A percentile compares a stretch with the other conserved stretches of the same genome.
phyloP scores from a whole-genome alignment of 2,329 filamentous ascomycete species.

The Calonectria fujianensis region DNA sequence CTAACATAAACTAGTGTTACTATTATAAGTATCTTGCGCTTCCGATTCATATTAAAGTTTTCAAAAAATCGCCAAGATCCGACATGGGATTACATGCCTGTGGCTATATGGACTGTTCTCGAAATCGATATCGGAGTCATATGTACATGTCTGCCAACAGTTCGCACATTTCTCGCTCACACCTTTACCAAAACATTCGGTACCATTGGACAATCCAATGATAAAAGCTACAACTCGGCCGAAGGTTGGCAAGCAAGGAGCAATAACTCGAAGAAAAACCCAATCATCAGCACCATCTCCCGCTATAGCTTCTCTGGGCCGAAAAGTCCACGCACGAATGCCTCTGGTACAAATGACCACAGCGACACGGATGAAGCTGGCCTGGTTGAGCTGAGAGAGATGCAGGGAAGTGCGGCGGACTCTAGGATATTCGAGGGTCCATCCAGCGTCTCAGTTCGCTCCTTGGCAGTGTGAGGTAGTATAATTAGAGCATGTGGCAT shows the following conservation, averaged over 20 bases:
- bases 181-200: neutral
- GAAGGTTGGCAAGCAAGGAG: neutral
- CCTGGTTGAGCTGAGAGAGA: neutral
- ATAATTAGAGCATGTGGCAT: neutral
- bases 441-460: neutral
- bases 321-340: neutral
- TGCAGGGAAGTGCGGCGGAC: neutral
- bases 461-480: neutral
- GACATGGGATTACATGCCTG: neutral
- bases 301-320: neutral
- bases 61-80: neutral
- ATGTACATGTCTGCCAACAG: constrained; percentile 1
- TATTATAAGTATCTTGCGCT: constrained; percentile 6
- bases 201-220: neutral
- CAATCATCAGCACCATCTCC: neutral
- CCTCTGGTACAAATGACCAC: neutral
- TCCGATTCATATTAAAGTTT: neutral
- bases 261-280: neutral
- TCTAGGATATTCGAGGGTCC: neutral
- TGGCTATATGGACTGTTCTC: constrained; percentile 6
- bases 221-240: neutral
- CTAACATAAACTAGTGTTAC: constrained; percentile 47
- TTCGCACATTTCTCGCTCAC: constrained; percentile 45
- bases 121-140: constrained; percentile 10
- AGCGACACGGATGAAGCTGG: neutral